Percentiles rank a stretch among this genome's conserved stretches.
These are phyloP conservation scores for Purshia tridentata DNA, from an alignment of 306 rosid genomes.

Conservation along the genomic window DNA sequence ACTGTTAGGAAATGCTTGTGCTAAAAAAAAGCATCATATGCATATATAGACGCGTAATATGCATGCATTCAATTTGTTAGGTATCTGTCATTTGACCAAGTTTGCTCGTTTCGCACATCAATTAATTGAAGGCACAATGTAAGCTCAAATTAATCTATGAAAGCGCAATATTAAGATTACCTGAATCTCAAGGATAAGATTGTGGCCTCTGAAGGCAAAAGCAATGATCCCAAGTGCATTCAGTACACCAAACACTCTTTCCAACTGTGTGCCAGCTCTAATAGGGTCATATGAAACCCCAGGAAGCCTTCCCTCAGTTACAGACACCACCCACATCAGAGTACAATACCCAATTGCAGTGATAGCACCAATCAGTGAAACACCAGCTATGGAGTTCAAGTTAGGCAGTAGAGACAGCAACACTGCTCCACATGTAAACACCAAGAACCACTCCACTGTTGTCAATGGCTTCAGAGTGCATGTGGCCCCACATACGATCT, in stretches of 20 bases:
- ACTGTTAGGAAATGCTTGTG: neutral
- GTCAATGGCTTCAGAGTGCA: constrained; percentile 36
- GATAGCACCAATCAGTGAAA: constrained; percentile 48
- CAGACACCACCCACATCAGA: constrained; percentile 41
- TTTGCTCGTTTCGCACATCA: neutral
- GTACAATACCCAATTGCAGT: constrained; percentile 47
- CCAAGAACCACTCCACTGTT: constrained; percentile 46
- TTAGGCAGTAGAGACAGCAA: constrained; percentile 48
- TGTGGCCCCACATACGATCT: constrained; percentile 34
- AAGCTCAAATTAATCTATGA: neutral
- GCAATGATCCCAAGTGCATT: constrained; percentile 55
- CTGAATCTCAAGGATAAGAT: constrained; percentile 59
- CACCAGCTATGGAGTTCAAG: constrained; percentile 54
- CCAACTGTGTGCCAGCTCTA: neutral
- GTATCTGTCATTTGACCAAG: neutral
- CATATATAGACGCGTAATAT: neutral
- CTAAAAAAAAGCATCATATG: neutral
- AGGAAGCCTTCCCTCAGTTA: constrained; percentile 37
- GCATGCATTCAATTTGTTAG: neutral
- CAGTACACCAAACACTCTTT: constrained; percentile 32
- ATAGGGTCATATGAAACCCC: constrained; percentile 39
- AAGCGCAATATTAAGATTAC: constrained; percentile 13
- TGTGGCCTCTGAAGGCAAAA: constrained; percentile 62
- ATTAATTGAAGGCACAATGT: too few relatives aligned
- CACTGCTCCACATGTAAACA: constrained; percentile 43